Percentiles rank a stretch among this genome's conserved stretches.
Evolutionary conservation across 1,139 yeast genomes (phyloP).

Genomic region (Lodderomyces oxycetoniae): DNA sequence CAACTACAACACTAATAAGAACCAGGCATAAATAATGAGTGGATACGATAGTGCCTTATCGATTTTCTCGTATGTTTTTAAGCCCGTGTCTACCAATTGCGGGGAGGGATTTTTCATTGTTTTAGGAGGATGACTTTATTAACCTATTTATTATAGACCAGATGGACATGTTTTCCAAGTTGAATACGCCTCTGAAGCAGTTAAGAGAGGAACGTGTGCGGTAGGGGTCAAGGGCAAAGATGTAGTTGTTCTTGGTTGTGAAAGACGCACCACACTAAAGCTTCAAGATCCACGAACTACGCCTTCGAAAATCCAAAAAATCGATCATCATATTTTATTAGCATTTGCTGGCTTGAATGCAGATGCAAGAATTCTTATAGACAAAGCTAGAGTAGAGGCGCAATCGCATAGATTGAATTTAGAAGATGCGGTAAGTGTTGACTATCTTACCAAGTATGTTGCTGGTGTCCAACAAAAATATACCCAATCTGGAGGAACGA

Average conservation of each 20-base stretch:
- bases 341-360: constrained; percentile 98
- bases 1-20: constrained; percentile 4
- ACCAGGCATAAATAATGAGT: constrained; percentile 51
- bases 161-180: constrained; percentile 99
- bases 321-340: constrained; percentile 85
- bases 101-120: too few relatives aligned
- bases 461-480: constrained; percentile 97
- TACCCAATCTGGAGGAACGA: constrained; percentile 97
- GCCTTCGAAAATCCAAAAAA: constrained; percentile 87
- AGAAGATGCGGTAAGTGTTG: constrained; percentile 91
- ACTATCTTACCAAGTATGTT: constrained; percentile 86
- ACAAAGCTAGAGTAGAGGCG: constrained; percentile 94
- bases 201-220: constrained; percentile 96
- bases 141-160: constrained; percentile 54
- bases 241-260: constrained; percentile 92
- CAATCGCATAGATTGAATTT: constrained; percentile 92
- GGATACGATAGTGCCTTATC: constrained; percentile 99
- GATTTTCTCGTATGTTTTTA: constrained; percentile 75
- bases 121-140: constrained; percentile 12
- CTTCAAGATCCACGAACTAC: constrained; percentile 95
- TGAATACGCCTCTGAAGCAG: constrained; percentile 97
- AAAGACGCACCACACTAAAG: constrained; percentile 90
- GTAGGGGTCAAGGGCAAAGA: constrained; percentile 92
- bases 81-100: too few relatives aligned
- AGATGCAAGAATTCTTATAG: constrained; percentile 91